Conservation (phyloP, 257 asterid genomes). For the Nicotiana tabacum region DNA sequence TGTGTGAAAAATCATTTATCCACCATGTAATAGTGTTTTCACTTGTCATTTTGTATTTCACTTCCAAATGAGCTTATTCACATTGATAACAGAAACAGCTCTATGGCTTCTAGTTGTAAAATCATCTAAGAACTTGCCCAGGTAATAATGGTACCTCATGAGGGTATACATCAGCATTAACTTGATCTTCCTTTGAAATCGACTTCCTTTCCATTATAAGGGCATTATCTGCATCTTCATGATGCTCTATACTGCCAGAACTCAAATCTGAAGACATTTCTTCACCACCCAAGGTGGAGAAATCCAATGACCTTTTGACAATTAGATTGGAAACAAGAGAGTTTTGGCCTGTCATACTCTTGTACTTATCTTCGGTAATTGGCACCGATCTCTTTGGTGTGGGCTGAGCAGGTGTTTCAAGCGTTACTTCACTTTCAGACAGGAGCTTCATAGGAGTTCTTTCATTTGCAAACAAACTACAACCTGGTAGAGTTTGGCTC, state of each 20-base stretch:
- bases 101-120: neutral
- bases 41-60: neutral
- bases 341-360: slow-evolving; percentile 35
- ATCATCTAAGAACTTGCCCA: neutral
- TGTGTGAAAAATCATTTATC: neutral
- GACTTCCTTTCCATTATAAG: slow-evolving; percentile 5
- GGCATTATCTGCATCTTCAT: neutral
- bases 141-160: neutral
- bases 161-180: neutral
- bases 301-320: slow-evolving; percentile 69
- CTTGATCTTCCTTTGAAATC: slow-evolving; percentile 2
- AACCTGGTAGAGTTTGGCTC: slow-evolving; percentile 1
- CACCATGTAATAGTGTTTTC: neutral
- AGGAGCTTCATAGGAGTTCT: slow-evolving; percentile 63
- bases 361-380: slow-evolving; percentile 55
- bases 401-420: slow-evolving; percentile 64
- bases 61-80: neutral
- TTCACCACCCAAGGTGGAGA: slow-evolving; percentile 33
- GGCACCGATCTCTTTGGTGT: slow-evolving; percentile 64
- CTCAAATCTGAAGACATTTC: slow-evolving; percentile 13
- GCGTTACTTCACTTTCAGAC: slow-evolving; percentile 26
- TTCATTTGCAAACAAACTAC: slow-evolving; percentile 21
- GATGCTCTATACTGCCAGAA: slow-evolving; percentile 9
- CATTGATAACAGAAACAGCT: neutral
- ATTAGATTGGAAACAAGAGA: slow-evolving; percentile 33